Evolutionary conservation across 768 basidiomycete species (phyloP), one percentile per base, ranked within the genome.

Genomic region (Sporobolomyces roseus): DNA sequence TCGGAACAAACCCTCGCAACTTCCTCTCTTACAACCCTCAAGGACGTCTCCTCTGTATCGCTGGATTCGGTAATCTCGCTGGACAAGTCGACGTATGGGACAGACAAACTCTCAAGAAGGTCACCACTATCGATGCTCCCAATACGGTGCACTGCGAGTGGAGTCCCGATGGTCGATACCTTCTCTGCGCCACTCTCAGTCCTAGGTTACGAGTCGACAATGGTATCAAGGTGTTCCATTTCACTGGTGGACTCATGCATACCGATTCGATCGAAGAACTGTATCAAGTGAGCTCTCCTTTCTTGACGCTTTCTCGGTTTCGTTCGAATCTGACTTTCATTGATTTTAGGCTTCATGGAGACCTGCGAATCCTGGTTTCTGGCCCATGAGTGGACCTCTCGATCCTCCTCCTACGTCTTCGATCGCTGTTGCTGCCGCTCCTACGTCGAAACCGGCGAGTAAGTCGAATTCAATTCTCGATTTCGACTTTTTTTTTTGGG

Each of bases 201-300:
- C 96, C 96, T 0, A 86, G 96, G 29, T 81, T 98, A 55, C 86
- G 96, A 45, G 96, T 99, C 66, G 96, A 99, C 81, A 98, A 98
- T 74, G 93, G 93, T 2, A 86, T 98, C 79, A 96, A 93, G 81
- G 83, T 99, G 68, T 97, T 88, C 89, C 93, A 94, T 78, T 93
- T 90, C 78, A 83, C 86, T 0, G 93, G 96, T 13, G 83, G 86
- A 1, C 84, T 98, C n/a, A 77, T 96, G 61, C 91, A 97, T 70
- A 81, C 89, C 25, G 91, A 96, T 77, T 76, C 81, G 53, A 79
- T 86, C 61, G 91, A 96, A 5, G 94, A 98, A 77, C 83, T 96
- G 19, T 98, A 97, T 79, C 92, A 96, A 77, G 81, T 80, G 17
- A 59, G 76, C 3, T 25, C 6, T 36, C 21, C 4, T 27, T n/a